Evolutionary conservation across 2,329 filamentous ascomycete species (phyloP).

Genomic region (Fusarium drepaniforme): DNA sequence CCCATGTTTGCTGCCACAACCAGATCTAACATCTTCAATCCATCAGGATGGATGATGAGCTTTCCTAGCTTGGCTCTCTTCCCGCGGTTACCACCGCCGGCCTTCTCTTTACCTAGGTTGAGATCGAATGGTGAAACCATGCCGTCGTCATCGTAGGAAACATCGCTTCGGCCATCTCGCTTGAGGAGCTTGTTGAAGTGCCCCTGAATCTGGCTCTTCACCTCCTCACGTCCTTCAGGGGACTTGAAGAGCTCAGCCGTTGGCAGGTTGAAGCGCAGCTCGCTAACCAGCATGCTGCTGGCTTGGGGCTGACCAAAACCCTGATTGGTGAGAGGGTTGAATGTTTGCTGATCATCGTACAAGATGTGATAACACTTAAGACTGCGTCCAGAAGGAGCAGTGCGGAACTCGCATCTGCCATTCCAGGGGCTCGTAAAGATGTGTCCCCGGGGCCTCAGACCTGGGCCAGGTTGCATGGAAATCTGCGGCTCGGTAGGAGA

Average conservation of each 20-base stretch:
- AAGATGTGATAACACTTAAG: conserved; percentile 82
- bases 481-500: conserved; percentile 44
- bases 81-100: conserved; percentile 87
- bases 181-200: conserved; percentile 58
- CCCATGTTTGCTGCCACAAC: conserved; percentile 92
- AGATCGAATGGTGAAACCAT: conserved; percentile 69
- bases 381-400: conserved; percentile 79
- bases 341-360: conserved; percentile 54
- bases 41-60: conserved; percentile 88
- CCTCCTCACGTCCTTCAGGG: conserved; percentile 48
- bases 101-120: conserved; percentile 83
- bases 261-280: conserved; percentile 91
- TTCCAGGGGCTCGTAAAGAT: conserved; percentile 89
- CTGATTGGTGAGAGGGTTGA: conserved; percentile 59
- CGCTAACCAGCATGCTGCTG: conserved; percentile 68
- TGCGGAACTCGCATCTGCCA: conserved; percentile 86
- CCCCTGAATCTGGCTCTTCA: conserved; percentile 53
- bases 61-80: conserved; percentile 95
- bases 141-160: conserved; percentile 56
- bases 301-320: conserved; percentile 46
- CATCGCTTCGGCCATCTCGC: conserved; percentile 46
- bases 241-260: conserved; percentile 62
- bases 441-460: conserved; percentile 73
- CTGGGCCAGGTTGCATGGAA: conserved; percentile 57
- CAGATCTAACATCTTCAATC: conserved; percentile 94